Base-by-base conservation (phyloP, 75 land plant genomes). In the Picea glauca region DNA sequence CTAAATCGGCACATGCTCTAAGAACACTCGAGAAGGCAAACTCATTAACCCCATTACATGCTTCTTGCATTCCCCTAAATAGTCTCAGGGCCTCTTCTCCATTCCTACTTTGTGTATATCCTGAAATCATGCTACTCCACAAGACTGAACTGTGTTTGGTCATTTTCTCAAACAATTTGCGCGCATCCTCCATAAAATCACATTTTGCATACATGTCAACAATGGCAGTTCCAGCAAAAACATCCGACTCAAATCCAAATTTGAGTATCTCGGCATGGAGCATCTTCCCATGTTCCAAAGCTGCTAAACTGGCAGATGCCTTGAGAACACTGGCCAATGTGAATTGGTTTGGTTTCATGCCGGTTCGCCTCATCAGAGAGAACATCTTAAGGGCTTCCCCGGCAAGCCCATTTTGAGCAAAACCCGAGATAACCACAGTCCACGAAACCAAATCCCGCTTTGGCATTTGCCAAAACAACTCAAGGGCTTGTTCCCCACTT, bases 141-240 rank as follows among this genome's bases (percentile, higher is more conserved):
- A 88, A 83, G 40, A 90, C 87, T 6, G 84, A 74, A 58, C 84
- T 79, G 5, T 78, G 84, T 35, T 73, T 35, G 56, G 21, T 46
- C 76, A 85, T 75, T 21, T 70, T 50, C 17, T 54, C 40, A 72
- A 90, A 90, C 17, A 91, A 56, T 23, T 62, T 14, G 38, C 35
- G 66, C 26, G 86, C 86, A 72, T 87, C 83, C 50, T 62, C 77
- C 57, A 84, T 38, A 58, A 63, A 66, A 6, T 83, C 86, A 84
- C 89, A 87, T 80, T 85, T 84, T 33, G 84, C 83, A 77, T 87
- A 87, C 86, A 87, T 87, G 32, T 82, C 83, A 9, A 87, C 58
- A 35, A 87, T 61, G 21, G 84, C 58, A 60, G 83, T 91, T 57
- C 77, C 79, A 18, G 82, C 78, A 54, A 79, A 74, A 58, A 43